Evolutionary conservation across 306 rosid species (phyloP), one percentile per base, ranked within the genome.

Genomic region (Trifolium subterraneum): DNA sequence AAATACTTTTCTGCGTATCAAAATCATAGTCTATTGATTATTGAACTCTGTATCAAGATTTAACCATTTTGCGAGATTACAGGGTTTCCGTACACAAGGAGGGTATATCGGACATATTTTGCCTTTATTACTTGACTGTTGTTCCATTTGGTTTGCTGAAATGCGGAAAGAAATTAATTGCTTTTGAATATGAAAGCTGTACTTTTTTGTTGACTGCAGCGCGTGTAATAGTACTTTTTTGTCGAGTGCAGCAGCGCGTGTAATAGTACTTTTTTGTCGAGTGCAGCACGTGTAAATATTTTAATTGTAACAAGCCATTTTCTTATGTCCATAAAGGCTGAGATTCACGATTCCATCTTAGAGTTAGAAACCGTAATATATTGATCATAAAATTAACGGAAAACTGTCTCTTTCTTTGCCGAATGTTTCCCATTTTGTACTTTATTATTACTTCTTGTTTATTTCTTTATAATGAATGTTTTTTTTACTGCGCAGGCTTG

Each of bases 401-500:
- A 52, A 33, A 63, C 18, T 3, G 54, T 62, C 51, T 74, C 63
- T 51, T 64, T 48, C 22, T 0, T 45, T 20, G 23, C 44, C 13
- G 33, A 33, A 59, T 38, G 13, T 50, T 67, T 78, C n/a, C 63
- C 11, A 0, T 67, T 36, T 75, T 33, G 23, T 23, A 13, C 39
- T 20, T 71, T 23, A 68, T 15, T 19, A 1, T 55, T 23, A 16
- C 23, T 51, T 8, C n/a, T 58, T 23, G 10, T 70, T 45, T 58
- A 54, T 67, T 64, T 60, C 72, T 64, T 31, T 27, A 35, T 16
- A 38, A 55, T 72, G 44, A n/a, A n/a, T n/a, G n/a, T n/a, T 51
- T 42, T 72, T 9, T 48, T 58, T 56, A 4, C 29, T 65, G 36
- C 66, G 39, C 45, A 93, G 98, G 79, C 96, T 93, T 10, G 98